Base-by-base conservation (phyloP, 768 basidiomycete genomes). In the Mycena vitilis region DNA sequence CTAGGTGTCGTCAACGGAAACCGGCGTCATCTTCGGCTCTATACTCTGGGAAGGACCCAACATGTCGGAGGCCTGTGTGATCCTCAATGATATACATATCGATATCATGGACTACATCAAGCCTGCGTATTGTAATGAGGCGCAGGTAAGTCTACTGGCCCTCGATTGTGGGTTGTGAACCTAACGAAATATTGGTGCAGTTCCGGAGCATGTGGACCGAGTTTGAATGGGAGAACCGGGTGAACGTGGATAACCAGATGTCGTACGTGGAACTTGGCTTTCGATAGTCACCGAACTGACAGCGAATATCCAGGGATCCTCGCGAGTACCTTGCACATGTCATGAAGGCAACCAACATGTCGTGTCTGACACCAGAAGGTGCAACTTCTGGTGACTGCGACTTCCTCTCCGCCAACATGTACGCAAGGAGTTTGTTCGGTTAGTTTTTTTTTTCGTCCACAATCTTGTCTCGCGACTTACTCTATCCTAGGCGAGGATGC, bases 141-240 rank as follows among this genome's bases (percentile, higher is more conserved):
- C 94, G 23, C 95, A 96, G 88, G 95, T 94, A 75, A 23, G 82
- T 76, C 40, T 53, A 47, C 7, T 60, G n/a, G 5, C 30, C 36
- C n/a, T 23, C 44, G n/a, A 40, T 61, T 51, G 59, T 59, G 49
- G 23, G 30, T 30, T 36, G 65, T 23, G 44, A 15, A 36, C 42
- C 38, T 45, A 45, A 34, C 61, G 30, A 56, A 16, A 60, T 30
- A 40, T 52, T 25, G 42, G 54, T 57, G 20, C 70, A 96, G 93
- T 97, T 97, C 89, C 89, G 97, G 38, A 94, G 89, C 78, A 97
- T 97, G 95, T 98, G 97, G 97, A 99, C 96, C 34, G 98, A 99
- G 79, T 99, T 99, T 75, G 97, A 99, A 79, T 99, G 97, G 97
- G 97, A 99, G 86, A 99, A 99, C 82, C 88, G 96, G 74, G 97